Evolutionary conservation across 108 stramenopile species (phyloP).

Genomic region (Fragilaria radians): DNA sequence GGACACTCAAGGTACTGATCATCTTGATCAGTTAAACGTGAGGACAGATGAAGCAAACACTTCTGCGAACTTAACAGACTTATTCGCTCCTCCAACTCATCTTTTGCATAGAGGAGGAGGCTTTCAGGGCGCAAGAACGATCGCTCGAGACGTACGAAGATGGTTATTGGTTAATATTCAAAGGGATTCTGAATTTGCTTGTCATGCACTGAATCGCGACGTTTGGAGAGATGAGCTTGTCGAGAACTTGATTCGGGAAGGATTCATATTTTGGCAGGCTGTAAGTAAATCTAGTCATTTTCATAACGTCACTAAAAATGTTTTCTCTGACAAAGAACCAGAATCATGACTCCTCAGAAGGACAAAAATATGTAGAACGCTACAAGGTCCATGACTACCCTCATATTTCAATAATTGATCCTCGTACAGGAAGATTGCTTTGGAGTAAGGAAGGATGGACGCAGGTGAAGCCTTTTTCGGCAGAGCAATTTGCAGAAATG

Average conservation of each 20-base stretch:
- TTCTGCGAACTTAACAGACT: conserved; percentile 42
- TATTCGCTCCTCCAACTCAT: conserved; percentile 74
- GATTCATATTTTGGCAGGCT: conserved; percentile 92
- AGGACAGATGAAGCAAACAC: conserved; percentile 3
- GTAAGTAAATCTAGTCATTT: conserved; percentile 37
- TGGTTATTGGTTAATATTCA: conserved; percentile 94
- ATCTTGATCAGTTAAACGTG: background rate
- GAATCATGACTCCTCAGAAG: conserved; percentile 28
- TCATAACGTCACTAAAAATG: too few species aligned
- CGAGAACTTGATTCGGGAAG: conserved; percentile 86
- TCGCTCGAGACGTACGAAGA: conserved; percentile 77
- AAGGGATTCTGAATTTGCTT: conserved; percentile 76
- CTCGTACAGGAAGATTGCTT: conserved; percentile 79
- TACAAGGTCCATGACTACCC: conserved; percentile 85
- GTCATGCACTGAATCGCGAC: conserved; percentile 93
- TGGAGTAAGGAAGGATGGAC: conserved; percentile 90
- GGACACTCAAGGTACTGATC: conserved; percentile 10
- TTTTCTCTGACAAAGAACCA: background rate
- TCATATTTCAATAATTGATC: conserved; percentile 88
- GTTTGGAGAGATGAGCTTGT: conserved; percentile 93
- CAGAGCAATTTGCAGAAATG: conserved; percentile 69
- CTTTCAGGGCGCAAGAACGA: conserved; percentile 74
- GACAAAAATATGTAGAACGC: conserved; percentile 63
- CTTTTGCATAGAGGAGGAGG: conserved; percentile 65
- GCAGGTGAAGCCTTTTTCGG: conserved; percentile 73